phyloP scores from a whole-genome alignment of 257 asterid genomes.

The Capsicum pubescens region DNA sequence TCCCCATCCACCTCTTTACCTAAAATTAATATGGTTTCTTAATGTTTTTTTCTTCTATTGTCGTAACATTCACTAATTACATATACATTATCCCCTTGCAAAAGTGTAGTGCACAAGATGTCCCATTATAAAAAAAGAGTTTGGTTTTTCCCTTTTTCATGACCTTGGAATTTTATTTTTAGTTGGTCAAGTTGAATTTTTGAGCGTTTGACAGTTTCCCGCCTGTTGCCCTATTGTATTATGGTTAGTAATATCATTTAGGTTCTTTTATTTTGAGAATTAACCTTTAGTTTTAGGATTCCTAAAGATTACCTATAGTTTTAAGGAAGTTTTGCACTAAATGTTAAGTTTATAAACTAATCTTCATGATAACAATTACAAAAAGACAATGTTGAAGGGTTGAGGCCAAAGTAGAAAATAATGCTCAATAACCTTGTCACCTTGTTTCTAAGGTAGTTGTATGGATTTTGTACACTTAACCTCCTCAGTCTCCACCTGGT shows the following conservation, averaged over 20 bases:
- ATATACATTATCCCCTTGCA: background rate
- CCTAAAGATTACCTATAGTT: no score
- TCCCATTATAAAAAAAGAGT: background rate
- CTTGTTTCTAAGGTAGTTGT: no score
- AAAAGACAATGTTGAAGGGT: no score
- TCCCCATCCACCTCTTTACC: background rate
- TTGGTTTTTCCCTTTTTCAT: background rate
- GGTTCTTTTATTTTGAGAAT: no score
- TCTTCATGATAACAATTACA: no score
- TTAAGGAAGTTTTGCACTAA: no score
- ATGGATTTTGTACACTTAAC: no score
- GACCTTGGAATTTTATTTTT: background rate
- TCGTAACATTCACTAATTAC: background rate
- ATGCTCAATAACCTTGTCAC: no score
- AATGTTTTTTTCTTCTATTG: background rate
- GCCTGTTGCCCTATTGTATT: background rate
- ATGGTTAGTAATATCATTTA: no score
- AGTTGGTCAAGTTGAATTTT: slow-evolving; percentile 15
- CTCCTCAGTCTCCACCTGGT: background rate
- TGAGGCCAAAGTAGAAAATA: no score
- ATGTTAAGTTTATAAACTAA: no score
- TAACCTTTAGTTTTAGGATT: no score
- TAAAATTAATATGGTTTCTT: background rate
- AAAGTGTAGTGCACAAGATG: background rate
- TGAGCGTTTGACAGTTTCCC: background rate